Evolutionary conservation across 495 filamentous ascomycete species (phyloP).

Genomic region (Neurospora hispaniola): DNA sequence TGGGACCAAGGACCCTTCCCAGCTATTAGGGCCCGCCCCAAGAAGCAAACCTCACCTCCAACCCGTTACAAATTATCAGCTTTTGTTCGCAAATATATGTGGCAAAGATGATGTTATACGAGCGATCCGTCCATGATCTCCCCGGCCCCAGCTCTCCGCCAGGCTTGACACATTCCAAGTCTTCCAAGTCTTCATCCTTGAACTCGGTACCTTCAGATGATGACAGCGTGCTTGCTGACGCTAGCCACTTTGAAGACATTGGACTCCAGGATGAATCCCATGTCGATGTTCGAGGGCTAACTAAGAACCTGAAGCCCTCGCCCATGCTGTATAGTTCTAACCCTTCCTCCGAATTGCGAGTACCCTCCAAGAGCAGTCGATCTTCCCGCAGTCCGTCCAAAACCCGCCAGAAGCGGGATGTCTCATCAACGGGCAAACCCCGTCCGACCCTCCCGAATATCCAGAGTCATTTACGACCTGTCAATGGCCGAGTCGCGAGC

Average conservation of each 20-base stretch:
- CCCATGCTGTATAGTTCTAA: constrained; percentile 32
- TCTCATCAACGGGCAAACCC: constrained; percentile 1
- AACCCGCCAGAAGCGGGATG: constrained; percentile 17
- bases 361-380: constrained; percentile 26
- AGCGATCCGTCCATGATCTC: constrained; percentile 32
- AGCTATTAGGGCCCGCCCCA: background rate
- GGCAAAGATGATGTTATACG: constrained; percentile 48
- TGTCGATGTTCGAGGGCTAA: constrained; percentile 26
- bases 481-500: constrained; percentile 23
- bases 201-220: constrained; percentile 64
- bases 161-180: constrained; percentile 74
- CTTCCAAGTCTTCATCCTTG: constrained; percentile 84
- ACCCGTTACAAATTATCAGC: constrained; percentile 1
- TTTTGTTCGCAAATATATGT: background rate
- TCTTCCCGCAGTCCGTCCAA: constrained; percentile 18
- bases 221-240: constrained; percentile 54
- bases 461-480: constrained; percentile 19
- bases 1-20: background rate
- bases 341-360: constrained; percentile 31
- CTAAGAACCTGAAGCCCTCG: constrained; percentile 33
- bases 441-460: constrained; percentile 19
- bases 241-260: constrained; percentile 87
- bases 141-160: constrained; percentile 68
- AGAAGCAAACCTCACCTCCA: background rate
- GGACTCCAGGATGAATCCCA: constrained; percentile 61